phyloP scores from a whole-genome alignment of 768 basidiomycete species.

The Suillus variegatus region DNA sequence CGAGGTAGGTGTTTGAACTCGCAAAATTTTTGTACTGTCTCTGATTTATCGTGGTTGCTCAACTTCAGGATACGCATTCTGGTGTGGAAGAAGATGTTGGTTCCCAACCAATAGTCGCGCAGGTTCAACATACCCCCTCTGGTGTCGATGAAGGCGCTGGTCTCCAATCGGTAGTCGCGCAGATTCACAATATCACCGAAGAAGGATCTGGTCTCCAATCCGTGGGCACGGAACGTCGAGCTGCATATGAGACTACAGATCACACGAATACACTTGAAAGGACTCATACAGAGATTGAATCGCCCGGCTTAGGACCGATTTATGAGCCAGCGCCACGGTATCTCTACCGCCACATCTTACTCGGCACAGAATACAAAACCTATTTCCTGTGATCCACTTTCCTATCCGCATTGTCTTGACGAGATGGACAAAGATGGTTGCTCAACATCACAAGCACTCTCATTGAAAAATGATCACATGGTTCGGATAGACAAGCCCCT shows the following conservation, averaged over 20 bases:
- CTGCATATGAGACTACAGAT: background rate
- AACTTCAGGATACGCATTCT: background rate
- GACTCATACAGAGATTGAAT: background rate
- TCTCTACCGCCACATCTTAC: background rate
- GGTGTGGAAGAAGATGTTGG: background rate
- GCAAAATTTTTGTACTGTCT: background rate
- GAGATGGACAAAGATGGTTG: background rate
- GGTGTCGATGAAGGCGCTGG: background rate
- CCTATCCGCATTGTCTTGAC: background rate
- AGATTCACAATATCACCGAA: background rate
- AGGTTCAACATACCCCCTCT: background rate
- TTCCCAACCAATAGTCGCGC: background rate
- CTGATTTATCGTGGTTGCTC: background rate
- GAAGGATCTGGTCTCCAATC: background rate
- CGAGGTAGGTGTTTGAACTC: background rate
- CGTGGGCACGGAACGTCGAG: background rate
- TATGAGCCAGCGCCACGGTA: background rate
- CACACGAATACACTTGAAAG: background rate
- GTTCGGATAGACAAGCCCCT: background rate
- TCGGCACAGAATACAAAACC: background rate
- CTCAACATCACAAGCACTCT: background rate
- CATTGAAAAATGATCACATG: background rate
- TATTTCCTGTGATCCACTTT: background rate
- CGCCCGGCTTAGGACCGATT: background rate
- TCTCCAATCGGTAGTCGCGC: background rate